phyloP scores from a whole-genome alignment of 768 basidiomycete species.

The Cantharellus cinnabarinus region DNA sequence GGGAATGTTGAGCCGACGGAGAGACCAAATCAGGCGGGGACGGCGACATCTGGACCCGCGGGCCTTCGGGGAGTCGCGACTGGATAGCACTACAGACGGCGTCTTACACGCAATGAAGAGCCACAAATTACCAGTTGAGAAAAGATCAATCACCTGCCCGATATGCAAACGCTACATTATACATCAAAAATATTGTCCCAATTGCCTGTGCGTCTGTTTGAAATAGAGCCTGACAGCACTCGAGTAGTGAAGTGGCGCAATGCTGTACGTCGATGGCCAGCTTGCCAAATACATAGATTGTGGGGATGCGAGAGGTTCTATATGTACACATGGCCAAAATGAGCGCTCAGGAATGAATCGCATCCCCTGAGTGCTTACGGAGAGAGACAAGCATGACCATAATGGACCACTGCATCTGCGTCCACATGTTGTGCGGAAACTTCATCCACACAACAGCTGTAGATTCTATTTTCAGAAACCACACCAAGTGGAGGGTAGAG shows the following conservation, averaged over 20 bases:
- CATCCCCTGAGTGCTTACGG: slow-evolving; percentile 30
- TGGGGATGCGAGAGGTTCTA: slow-evolving; percentile 73
- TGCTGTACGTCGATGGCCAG: slow-evolving; percentile 35
- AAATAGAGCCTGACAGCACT: slow-evolving; percentile 1
- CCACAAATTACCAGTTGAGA: no score
- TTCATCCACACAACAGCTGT: slow-evolving; percentile 90
- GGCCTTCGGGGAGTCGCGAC: no score
- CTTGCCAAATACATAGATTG: slow-evolving; percentile 79
- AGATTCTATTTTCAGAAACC: not conserved
- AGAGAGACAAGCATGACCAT: slow-evolving; percentile 91
- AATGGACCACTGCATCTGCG: slow-evolving; percentile 81
- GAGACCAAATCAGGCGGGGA: no score
- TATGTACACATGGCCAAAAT: not conserved
- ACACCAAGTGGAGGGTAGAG: not conserved
- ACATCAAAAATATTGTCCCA: not conserved
- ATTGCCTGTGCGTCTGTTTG: not conserved
- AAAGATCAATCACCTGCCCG: slow-evolving; percentile 26
- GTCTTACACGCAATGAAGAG: no score
- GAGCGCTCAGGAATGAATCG: not conserved
- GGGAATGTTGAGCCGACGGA: no score
- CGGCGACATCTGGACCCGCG: no score
- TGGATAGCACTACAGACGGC: no score
- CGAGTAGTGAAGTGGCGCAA: slow-evolving; percentile 26
- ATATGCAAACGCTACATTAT: slow-evolving; percentile 60
- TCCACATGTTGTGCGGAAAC: slow-evolving; percentile 87